phyloP scores from a whole-genome alignment of 306 rosid genomes.

The Erythrophleum fordii region DNA sequence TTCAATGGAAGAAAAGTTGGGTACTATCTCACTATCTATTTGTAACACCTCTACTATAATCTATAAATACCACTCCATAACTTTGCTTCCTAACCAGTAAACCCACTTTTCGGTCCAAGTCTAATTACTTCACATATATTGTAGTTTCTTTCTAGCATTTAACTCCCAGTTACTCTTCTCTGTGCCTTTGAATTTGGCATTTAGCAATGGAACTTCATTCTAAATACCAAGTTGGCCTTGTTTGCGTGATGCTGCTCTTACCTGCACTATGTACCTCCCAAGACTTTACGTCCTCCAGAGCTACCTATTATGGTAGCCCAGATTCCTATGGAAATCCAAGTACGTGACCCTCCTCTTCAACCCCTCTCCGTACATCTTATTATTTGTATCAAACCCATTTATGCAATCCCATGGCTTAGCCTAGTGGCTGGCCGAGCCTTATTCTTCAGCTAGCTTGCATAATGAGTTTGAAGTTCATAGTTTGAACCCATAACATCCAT shows the following conservation, averaged over 20 bases:
- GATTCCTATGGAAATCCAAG: slow-evolving; percentile 80
- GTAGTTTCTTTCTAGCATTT: slow-evolving; percentile 22
- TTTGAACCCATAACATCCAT: too few relatives aligned
- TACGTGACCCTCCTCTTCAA: slow-evolving; percentile 39
- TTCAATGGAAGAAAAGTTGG: slow-evolving; percentile 39
- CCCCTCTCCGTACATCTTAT: neutral
- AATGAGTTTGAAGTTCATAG: too few relatives aligned
- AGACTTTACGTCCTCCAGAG: slow-evolving; percentile 64
- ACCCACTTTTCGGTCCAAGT: neutral
- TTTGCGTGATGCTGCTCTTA: slow-evolving; percentile 50
- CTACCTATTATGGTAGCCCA: slow-evolving; percentile 88
- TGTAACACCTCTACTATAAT: neutral
- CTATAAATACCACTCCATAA: slow-evolving; percentile 55
- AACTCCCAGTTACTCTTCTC: neutral
- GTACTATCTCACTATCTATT: slow-evolving; percentile 30
- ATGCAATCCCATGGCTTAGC: neutral
- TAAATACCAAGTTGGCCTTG: slow-evolving; percentile 41
- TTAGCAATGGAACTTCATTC: slow-evolving; percentile 43
- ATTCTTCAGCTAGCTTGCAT: too few relatives aligned
- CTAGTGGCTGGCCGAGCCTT: too few relatives aligned
- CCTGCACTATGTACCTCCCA: slow-evolving; percentile 62
- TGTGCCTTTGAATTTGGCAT: neutral
- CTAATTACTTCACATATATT: neutral
- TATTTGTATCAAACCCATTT: neutral
- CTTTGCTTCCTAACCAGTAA: slow-evolving; percentile 42